These are phyloP conservation scores for Fibroporia radiculosa DNA, from an alignment of 768 basidiomycete species.

Conservation along the genomic window DNA sequence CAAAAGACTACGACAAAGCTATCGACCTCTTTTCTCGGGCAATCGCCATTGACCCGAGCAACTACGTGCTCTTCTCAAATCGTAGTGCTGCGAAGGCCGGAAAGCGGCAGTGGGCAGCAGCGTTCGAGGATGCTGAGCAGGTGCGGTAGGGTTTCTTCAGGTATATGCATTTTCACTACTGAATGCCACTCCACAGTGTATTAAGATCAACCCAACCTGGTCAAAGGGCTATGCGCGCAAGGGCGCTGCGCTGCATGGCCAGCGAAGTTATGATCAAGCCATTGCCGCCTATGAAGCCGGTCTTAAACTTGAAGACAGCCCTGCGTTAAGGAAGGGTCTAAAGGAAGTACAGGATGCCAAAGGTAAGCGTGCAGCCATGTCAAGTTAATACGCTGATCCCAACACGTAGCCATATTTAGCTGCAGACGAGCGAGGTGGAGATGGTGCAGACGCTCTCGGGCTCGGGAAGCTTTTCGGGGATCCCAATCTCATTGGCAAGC, in stretches of 20 bases:
- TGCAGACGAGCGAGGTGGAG: constrained; percentile 28
- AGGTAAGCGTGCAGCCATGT: constrained; percentile 35
- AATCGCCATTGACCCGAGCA: constrained; percentile 72
- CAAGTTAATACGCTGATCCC: neutral
- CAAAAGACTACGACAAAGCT: constrained; percentile 86
- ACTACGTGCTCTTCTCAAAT: constrained; percentile 90
- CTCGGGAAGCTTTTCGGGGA: constrained; percentile 77
- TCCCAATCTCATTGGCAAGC: constrained; percentile 74
- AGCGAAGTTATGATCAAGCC: constrained; percentile 71
- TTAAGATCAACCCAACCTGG: constrained; percentile 75
- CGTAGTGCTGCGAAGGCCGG: constrained; percentile 88
- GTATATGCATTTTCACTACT: no score
- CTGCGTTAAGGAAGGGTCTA: constrained; percentile 78
- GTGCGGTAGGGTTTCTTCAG: no score
- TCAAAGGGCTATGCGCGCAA: constrained; percentile 87
- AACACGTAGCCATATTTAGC: constrained; percentile 14
- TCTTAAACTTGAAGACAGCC: constrained; percentile 74
- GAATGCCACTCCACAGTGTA: constrained; percentile 63
- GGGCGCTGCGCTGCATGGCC: constrained; percentile 88
- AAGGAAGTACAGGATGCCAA: constrained; percentile 84
- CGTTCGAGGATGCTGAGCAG: constrained; percentile 86
- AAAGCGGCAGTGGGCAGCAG: constrained; percentile 67
- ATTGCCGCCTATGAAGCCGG: constrained; percentile 79
- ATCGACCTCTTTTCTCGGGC: constrained; percentile 79
- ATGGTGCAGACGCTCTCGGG: constrained; percentile 44